A percentile compares a stretch with the other conserved stretches of the same genome.
Conservation (phyloP, 2,329 filamentous ascomycete species). For the Aspergillus tamarii region DNA sequence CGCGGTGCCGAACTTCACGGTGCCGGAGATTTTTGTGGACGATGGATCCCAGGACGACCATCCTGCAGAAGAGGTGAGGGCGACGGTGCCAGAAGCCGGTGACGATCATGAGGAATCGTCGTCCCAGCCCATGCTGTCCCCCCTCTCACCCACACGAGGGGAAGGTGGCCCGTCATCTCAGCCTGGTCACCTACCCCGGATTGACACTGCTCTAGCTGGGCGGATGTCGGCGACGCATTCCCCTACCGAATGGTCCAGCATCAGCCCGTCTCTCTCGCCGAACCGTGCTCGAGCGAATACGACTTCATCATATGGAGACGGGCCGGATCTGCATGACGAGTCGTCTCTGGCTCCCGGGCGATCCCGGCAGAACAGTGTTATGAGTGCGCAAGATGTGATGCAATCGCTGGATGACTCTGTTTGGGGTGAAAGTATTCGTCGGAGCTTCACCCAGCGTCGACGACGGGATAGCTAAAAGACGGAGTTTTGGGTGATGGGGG, state of each 20-base stretch:
- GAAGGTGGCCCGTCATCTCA: conserved; percentile 32
- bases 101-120: conserved; percentile 15
- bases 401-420: conserved; percentile 85
- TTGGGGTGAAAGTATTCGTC: conserved; percentile 90
- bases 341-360: conserved; percentile 36
- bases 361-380: conserved; percentile 67
- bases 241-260: conserved; percentile 55
- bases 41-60: conserved; percentile 61
- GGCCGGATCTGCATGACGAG: conserved; percentile 21
- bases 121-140: conserved; percentile 36
- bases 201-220: conserved; percentile 46
- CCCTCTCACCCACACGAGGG: conserved; percentile 31
- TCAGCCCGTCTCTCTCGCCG: conserved; percentile 52
- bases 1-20: conserved; percentile 74
- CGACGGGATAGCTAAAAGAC: conserved; percentile 29
- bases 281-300: conserved; percentile 29
- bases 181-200: conserved; percentile 51
- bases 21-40: conserved; percentile 90
- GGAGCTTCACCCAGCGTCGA: conserved; percentile 75
- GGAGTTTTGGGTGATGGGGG: conserved; percentile 1
- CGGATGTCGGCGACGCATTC: conserved; percentile 39
- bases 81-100: conserved; percentile 10
- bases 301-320: conserved; percentile 35
- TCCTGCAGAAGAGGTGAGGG: conserved; percentile 21
- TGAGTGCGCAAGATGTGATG: conserved; percentile 76